Evolutionary conservation across 2,329 filamentous ascomycete genomes (phyloP).

Genomic region (Chrysosporium keratinophilum): DNA sequence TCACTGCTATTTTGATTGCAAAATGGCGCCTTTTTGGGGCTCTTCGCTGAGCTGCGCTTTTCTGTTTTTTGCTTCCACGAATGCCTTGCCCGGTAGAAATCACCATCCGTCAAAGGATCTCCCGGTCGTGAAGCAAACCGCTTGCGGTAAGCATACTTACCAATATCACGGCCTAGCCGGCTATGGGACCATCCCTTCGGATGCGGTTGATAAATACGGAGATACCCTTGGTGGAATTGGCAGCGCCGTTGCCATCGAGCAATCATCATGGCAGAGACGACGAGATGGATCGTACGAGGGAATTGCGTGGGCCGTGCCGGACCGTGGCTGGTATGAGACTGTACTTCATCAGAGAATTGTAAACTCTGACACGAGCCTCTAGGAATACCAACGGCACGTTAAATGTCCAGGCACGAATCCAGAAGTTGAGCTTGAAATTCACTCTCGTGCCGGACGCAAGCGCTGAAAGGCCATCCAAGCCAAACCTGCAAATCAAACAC

Average conservation of each 20-base stretch:
- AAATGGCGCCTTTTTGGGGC: constrained; percentile 20
- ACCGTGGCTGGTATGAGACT: constrained; percentile 52
- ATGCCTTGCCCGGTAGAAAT: constrained; percentile 8
- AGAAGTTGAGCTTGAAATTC: constrained; percentile 55
- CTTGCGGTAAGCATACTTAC: constrained; percentile 52
- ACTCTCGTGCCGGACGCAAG: constrained; percentile 45
- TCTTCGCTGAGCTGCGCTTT: background rate
- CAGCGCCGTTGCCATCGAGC: constrained; percentile 54
- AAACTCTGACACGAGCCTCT: background rate
- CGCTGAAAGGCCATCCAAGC: constrained; percentile 42
- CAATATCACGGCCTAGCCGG: constrained; percentile 58
- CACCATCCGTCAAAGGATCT: constrained; percentile 1
- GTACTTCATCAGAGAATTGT: too few relatives aligned
- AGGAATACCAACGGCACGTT: constrained; percentile 61
- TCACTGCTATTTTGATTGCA: constrained; percentile 8
- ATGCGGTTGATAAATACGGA: constrained; percentile 55
- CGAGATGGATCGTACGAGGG: constrained; percentile 48
- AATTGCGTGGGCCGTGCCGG: constrained; percentile 53
- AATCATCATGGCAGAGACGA: constrained; percentile 47
- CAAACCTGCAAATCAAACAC: constrained; percentile 55
- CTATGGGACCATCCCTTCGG: constrained; percentile 50
- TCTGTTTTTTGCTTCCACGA: constrained; percentile 15
- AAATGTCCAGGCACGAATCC: constrained; percentile 57
- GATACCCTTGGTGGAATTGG: constrained; percentile 61
- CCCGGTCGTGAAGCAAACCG: constrained; percentile 38